Percentiles rank a stretch among this genome's conserved stretches.
phyloP scores from a whole-genome alignment of 1,284 basidiomycete species.

The Leucoagaricus sp. region DNA sequence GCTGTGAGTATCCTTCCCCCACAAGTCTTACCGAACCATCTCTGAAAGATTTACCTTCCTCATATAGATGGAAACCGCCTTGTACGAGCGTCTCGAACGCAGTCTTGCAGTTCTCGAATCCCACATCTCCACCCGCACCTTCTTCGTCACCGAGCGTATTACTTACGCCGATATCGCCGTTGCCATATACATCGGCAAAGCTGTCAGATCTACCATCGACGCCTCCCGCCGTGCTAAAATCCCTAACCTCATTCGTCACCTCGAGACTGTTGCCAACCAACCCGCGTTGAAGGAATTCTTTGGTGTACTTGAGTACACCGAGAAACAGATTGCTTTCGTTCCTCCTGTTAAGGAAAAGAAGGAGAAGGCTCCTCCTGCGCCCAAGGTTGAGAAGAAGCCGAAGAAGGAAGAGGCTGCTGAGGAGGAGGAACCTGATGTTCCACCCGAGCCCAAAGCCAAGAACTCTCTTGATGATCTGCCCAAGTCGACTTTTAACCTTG shows the following conservation, averaged over 20 bases:
- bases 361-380: constrained; percentile 54
- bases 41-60: not conserved
- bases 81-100: constrained; percentile 55
- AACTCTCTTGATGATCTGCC: constrained; percentile 94
- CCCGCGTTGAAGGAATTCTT: constrained; percentile 71
- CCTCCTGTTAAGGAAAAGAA: constrained; percentile 79
- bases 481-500: constrained; percentile 91
- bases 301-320: constrained; percentile 60
- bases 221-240: constrained; percentile 63
- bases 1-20: constrained; percentile 45
- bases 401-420: constrained; percentile 66
- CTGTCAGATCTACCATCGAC: constrained; percentile 59
- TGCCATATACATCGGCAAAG: constrained; percentile 58
- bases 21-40: constrained; percentile 4
- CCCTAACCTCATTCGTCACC: constrained; percentile 82
- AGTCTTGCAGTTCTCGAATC: constrained; percentile 70
- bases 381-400: constrained; percentile 59
- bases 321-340: constrained; percentile 67
- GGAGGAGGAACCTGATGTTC: constrained; percentile 48
- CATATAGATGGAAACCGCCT: constrained; percentile 53
- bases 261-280: constrained; percentile 86
- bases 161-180: constrained; percentile 88
- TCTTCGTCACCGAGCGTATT: constrained; percentile 92
- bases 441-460: constrained; percentile 67
- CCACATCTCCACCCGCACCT: constrained; percentile 81